Evolutionary conservation across 2,329 filamentous ascomycete genomes (phyloP).

Genomic region (Clathrospora elynae): DNA sequence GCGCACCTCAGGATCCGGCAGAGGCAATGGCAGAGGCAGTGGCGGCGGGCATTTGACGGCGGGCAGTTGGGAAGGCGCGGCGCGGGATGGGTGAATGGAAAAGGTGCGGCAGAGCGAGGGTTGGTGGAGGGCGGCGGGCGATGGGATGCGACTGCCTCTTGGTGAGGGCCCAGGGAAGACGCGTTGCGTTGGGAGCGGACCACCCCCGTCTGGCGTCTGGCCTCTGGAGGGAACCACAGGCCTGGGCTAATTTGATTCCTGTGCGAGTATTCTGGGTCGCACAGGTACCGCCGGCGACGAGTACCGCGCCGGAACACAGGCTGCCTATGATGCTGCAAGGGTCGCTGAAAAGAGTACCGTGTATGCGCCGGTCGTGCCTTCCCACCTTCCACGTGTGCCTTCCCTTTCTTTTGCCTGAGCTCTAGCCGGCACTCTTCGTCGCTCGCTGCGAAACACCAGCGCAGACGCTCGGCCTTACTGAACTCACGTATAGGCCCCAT

Average conservation of each 20-base stretch:
- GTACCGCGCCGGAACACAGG: not conserved
- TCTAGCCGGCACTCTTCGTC: not conserved
- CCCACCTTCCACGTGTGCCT: not conserved
- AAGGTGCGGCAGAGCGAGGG: slow-evolving; percentile 5
- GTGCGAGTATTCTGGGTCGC: slow-evolving; percentile 25
- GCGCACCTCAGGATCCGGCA: not conserved
- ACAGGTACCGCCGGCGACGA: slow-evolving; percentile 22
- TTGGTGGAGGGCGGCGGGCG: slow-evolving; percentile 7
- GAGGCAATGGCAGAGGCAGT: not conserved
- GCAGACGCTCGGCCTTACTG: slow-evolving; percentile 18
- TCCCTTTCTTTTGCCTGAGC: not conserved
- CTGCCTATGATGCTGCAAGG: not conserved
- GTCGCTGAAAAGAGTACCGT: slow-evolving; percentile 3
- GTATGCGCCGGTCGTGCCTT: slow-evolving; percentile 6
- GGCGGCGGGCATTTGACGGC: not conserved
- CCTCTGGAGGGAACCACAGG: slow-evolving; percentile 12
- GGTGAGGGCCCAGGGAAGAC: slow-evolving; percentile 15
- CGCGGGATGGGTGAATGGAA: slow-evolving; percentile 9
- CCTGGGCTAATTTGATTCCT: slow-evolving; percentile 29
- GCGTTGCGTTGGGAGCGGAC: slow-evolving; percentile 20
- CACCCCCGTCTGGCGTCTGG: too few relatives aligned
- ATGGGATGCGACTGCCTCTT: slow-evolving; percentile 13
- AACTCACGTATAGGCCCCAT: slow-evolving; percentile 20
- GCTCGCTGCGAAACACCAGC: slow-evolving; percentile 11
- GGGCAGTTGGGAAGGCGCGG: not conserved